phyloP scores from a whole-genome alignment of 768 basidiomycete species.

The Lentinula lateritia region DNA sequence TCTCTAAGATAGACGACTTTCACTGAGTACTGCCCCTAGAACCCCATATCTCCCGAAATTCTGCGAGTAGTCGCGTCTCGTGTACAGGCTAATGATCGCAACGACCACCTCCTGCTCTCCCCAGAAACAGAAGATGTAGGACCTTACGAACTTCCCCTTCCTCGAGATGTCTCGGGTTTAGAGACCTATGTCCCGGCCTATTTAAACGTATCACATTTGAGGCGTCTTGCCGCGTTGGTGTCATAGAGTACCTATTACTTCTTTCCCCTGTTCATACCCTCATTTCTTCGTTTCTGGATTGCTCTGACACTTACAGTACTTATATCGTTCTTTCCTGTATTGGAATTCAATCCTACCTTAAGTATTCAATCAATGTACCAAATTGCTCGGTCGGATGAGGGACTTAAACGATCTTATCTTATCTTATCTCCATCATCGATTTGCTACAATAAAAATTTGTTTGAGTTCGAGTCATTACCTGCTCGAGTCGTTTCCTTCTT shows the following conservation, averaged over 20 bases:
- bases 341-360: not conserved
- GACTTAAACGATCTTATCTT: not conserved
- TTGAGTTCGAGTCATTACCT: not conserved
- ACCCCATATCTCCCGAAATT: constrained; percentile 96
- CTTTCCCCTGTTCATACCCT: not conserved
- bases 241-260: constrained; percentile 36
- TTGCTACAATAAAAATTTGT: not conserved
- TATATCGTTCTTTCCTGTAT: constrained; percentile 1
- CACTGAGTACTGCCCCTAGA: constrained; percentile 37
- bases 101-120: constrained; percentile 91
- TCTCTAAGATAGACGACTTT: not conserved
- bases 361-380: not conserved
- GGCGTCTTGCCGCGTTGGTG: constrained; percentile 82
- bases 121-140: constrained; percentile 98
- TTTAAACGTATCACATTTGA: constrained; percentile 83
- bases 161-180: constrained; percentile 90
- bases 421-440: constrained; percentile 1
- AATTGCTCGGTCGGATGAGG: not conserved
- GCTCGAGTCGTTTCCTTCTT: not conserved
- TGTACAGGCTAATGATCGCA: constrained; percentile 93
- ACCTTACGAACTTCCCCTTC: constrained; percentile 88
- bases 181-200: constrained; percentile 96
- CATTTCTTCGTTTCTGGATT: constrained; percentile 4
- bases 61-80: constrained; percentile 93
- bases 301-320: not conserved